phyloP scores from a whole-genome alignment of 2,329 filamentous ascomycete species.

The Fusarium buxicola region DNA sequence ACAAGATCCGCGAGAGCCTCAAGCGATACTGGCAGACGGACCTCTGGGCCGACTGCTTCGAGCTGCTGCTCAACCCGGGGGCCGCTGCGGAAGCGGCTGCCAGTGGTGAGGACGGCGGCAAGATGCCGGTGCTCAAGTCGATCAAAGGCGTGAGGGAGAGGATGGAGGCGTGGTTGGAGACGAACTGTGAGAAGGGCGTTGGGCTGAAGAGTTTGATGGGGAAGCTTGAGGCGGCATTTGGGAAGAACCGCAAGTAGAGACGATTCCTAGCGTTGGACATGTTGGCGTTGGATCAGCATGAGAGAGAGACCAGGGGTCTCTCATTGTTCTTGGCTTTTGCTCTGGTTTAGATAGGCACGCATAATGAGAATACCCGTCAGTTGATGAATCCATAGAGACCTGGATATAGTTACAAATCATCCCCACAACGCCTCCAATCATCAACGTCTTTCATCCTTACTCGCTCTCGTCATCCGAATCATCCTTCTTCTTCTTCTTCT shows the following conservation, averaged over 20 bases:
- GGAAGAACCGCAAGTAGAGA: constrained; percentile 51
- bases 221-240: constrained; percentile 67
- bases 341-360: constrained; percentile 18
- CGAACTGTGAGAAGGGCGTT: constrained; percentile 83
- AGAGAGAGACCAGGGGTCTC: constrained; percentile 6
- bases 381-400: neutral
- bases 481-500: constrained; percentile 54
- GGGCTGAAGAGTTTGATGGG: constrained; percentile 77
- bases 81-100: constrained; percentile 71
- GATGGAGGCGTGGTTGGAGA: constrained; percentile 88
- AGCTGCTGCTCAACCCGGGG: constrained; percentile 85
- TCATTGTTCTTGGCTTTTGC: neutral
- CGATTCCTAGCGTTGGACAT: neutral
- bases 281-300: constrained; percentile 38
- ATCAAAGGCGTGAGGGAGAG: constrained; percentile 76
- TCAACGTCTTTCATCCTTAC: too few species aligned
- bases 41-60: constrained; percentile 86
- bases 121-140: constrained; percentile 78
- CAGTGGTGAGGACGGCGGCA: constrained; percentile 72
- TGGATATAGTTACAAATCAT: too few species aligned
- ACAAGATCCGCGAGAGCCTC: constrained; percentile 82
- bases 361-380: constrained; percentile 32
- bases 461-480: constrained; percentile 52
- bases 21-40: constrained; percentile 98
- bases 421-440: too few species aligned